Percentiles rank a stretch among this genome's conserved stretches.
Evolutionary conservation across 176 grass and related monocot species (phyloP).

Genomic region (Dactylis glomerata): DNA sequence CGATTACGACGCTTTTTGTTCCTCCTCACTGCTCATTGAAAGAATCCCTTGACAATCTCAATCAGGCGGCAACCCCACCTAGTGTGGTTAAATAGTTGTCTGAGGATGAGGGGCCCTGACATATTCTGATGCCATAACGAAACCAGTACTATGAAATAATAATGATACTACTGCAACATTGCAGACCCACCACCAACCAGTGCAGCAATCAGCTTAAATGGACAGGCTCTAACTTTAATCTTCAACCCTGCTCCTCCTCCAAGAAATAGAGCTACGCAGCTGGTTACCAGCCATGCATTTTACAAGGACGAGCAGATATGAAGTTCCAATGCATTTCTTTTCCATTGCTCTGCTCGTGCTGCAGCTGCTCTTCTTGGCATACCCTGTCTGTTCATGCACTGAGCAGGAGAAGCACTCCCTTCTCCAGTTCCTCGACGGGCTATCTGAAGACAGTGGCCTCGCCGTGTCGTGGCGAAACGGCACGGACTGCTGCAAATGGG

Average conservation of each 20-base stretch:
- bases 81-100: background rate
- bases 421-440: background rate
- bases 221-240: background rate
- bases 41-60: background rate
- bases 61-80: background rate
- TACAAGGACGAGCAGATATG: background rate
- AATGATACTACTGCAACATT: background rate
- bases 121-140: background rate
- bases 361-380: background rate
- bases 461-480: background rate
- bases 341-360: background rate
- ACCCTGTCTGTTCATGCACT: background rate
- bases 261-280: background rate
- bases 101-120: background rate
- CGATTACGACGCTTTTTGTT: background rate
- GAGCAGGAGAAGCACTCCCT: background rate
- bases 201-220: background rate
- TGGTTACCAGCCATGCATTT: background rate
- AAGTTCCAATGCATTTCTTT: background rate
- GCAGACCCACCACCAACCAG: background rate
- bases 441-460: background rate
- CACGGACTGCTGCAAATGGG: slow-evolving; percentile 29
- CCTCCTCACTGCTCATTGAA: background rate
- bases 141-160: background rate
- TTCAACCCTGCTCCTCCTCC: background rate